Evolutionary conservation across 2,329 filamentous ascomycete genomes (phyloP).

Genomic region (Colletotrichum gigasporum): DNA sequence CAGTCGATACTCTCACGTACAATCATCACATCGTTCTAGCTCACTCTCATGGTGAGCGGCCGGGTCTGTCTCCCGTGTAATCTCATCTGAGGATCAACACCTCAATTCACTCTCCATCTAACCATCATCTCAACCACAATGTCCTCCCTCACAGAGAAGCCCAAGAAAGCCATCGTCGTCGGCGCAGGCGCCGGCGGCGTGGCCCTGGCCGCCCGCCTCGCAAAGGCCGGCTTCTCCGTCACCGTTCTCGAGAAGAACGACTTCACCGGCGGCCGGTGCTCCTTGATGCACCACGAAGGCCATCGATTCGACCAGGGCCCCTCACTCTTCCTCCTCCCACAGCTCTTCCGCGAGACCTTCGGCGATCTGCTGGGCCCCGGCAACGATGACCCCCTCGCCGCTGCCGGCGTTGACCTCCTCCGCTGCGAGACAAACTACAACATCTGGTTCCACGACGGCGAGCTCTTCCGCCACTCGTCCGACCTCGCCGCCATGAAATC

Average conservation of each 20-base stretch:
- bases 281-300: slow-evolving; percentile 67
- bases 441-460: slow-evolving; percentile 76
- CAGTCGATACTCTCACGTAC: slow-evolving; percentile 3
- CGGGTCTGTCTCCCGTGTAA: background rate
- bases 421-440: slow-evolving; percentile 82
- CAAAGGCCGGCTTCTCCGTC: slow-evolving; percentile 75
- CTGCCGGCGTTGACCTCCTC: slow-evolving; percentile 72
- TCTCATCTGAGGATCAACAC: background rate
- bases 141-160: slow-evolving; percentile 38
- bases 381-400: slow-evolving; percentile 70
- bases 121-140: background rate
- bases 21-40: background rate
- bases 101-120: no score
- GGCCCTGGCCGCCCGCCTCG: slow-evolving; percentile 75
- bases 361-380: no score
- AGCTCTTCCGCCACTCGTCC: slow-evolving; percentile 70
- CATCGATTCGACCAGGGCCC: slow-evolving; percentile 82
- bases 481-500: slow-evolving; percentile 76
- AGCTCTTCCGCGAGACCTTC: slow-evolving; percentile 76
- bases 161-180: slow-evolving; percentile 40
- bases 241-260: slow-evolving; percentile 82
- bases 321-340: slow-evolving; percentile 76
- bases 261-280: slow-evolving; percentile 78
- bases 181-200: slow-evolving; percentile 75
- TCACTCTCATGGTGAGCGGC: background rate